A percentile compares a stretch with the other conserved stretches of the same genome.
Conservation (phyloP, 139 green algal genomes). For the Tetraselmis striata region DNA sequence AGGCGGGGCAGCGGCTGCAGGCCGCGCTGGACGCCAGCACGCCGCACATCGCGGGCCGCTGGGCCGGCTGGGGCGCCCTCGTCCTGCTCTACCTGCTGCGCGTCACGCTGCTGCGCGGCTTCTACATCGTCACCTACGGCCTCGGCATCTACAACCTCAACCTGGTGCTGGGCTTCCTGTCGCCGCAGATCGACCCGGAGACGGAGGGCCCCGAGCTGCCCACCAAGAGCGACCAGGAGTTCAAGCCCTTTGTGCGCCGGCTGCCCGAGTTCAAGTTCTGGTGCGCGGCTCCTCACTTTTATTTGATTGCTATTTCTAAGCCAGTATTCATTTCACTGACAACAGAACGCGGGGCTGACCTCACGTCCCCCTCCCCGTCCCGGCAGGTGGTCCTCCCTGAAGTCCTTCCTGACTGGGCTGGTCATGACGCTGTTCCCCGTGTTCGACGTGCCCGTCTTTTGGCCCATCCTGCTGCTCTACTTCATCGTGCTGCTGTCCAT, state of each 20-base stretch:
- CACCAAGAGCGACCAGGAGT: constrained; percentile 87
- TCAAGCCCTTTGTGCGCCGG: constrained; percentile 90
- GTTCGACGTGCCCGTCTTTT: constrained; percentile 99
- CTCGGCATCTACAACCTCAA: constrained; percentile 98
- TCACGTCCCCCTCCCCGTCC: not conserved
- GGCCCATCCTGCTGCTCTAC: constrained; percentile 97
- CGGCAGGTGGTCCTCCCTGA: constrained; percentile 69
- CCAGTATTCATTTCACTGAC: too few relatives aligned
- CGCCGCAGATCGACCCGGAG: constrained; percentile 43
- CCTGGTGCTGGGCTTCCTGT: constrained; percentile 95
- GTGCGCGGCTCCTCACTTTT: too few relatives aligned
- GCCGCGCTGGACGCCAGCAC: constrained; percentile 70
- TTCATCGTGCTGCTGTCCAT: constrained; percentile 92
- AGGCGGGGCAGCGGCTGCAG: constrained; percentile 51
- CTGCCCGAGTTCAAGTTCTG: constrained; percentile 99
- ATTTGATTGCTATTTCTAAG: too few relatives aligned
- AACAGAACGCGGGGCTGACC: too few relatives aligned
- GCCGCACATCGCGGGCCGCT: constrained; percentile 64
- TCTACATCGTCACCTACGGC: constrained; percentile 98
- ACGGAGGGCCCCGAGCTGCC: constrained; percentile 76
- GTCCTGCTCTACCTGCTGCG: constrained; percentile 70
- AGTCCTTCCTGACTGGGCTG: constrained; percentile 77
- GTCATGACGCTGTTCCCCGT: constrained; percentile 87
- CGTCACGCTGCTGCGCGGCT: constrained; percentile 47
- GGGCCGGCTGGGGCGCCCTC: constrained; percentile 50